phyloP scores from a whole-genome alignment of 306 rosid species.

The Inga oerstediana region DNA sequence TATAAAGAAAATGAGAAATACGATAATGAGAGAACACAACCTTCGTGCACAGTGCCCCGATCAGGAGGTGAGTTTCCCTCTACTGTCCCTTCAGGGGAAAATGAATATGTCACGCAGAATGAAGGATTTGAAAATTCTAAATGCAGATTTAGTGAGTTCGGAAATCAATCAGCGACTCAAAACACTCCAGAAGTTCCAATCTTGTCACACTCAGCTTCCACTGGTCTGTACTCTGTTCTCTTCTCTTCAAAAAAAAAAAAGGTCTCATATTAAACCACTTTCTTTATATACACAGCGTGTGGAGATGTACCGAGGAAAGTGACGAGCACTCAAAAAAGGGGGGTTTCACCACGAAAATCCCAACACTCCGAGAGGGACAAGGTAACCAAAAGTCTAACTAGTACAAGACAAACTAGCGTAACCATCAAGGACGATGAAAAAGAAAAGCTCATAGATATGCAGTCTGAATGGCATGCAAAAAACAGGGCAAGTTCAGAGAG shows the following conservation, averaged over 20 bases:
- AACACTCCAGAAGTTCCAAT: background rate
- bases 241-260: background rate
- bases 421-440: constrained; percentile 10
- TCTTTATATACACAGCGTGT: background rate
- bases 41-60: background rate
- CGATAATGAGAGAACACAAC: too few species aligned
- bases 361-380: constrained; percentile 12
- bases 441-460: constrained; percentile 14
- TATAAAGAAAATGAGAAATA: too few species aligned
- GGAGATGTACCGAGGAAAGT: constrained; percentile 34
- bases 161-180: background rate
- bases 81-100: background rate
- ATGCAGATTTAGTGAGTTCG: background rate
- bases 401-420: constrained; percentile 1
- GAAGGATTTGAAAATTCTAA: background rate
- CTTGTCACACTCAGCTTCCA: background rate
- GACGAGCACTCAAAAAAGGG: constrained; percentile 29
- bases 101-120: background rate
- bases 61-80: background rate
- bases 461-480: background rate
- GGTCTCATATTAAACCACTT: constrained; percentile 29
- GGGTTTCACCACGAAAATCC: constrained; percentile 4
- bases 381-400: background rate
- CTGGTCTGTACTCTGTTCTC: background rate
- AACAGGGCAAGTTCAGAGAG: background rate